Conservation (phyloP, 176 grass and related monocot genomes). For the Triticum dicoccoides region DNA sequence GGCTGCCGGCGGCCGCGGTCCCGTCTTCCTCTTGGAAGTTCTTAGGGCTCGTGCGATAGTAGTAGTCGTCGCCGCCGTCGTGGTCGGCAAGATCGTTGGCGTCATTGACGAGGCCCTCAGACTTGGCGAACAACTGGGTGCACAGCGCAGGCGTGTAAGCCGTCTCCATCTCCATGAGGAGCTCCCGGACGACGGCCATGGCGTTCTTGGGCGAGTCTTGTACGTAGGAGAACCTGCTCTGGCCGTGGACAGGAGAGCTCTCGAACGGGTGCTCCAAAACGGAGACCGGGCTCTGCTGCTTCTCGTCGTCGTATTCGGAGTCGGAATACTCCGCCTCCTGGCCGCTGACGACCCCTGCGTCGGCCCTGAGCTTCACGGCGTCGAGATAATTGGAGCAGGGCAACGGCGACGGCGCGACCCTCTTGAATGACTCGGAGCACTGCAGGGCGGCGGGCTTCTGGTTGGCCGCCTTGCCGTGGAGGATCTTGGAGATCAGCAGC, state of each 20-base stretch:
- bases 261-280: constrained; percentile 72
- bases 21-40: not conserved
- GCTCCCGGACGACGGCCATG: constrained; percentile 53
- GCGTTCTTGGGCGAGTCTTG: constrained; percentile 34
- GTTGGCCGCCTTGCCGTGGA: constrained; percentile 21
- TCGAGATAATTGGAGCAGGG: not conserved
- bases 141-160: constrained; percentile 56
- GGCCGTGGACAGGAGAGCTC: constrained; percentile 42
- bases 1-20: not conserved
- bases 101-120: constrained; percentile 27
- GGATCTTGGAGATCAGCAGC: constrained; percentile 58
- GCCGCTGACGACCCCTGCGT: not conserved
- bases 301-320: constrained; percentile 39
- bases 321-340: constrained; percentile 4
- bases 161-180: constrained; percentile 68
- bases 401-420: not conserved
- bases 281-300: constrained; percentile 80
- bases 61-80: not conserved
- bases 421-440: constrained; percentile 38
- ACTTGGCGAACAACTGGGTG: constrained; percentile 32
- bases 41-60: constrained; percentile 15
- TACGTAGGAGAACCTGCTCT: constrained; percentile 18
- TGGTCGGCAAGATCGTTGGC: not conserved
- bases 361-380: constrained; percentile 24
- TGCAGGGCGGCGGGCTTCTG: constrained; percentile 43